Evolutionary conservation across 257 asterid genomes (phyloP).

Genomic region (Paraleonurus japonicus): DNA sequence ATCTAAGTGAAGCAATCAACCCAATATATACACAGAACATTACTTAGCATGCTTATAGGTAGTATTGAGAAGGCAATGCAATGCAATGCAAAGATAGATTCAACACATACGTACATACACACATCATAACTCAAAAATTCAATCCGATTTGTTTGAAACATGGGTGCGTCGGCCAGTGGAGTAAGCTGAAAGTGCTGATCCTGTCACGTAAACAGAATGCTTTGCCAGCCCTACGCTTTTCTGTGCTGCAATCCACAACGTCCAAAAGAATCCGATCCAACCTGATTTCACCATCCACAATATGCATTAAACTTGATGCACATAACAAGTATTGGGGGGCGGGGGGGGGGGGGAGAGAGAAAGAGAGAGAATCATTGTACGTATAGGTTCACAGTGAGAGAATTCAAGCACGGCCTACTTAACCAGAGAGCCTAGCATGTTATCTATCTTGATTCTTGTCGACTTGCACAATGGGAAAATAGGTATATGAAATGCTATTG

Average conservation of each 20-base stretch:
- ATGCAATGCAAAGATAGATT: neutral
- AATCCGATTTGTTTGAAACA: constrained; percentile 27
- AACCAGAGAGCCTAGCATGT: neutral
- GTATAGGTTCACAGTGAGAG: too few species aligned
- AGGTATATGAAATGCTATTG: neutral
- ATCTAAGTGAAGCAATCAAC: too few species aligned
- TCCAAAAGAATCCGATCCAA: constrained; percentile 83
- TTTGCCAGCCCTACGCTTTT: constrained; percentile 63
- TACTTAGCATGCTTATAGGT: constrained; percentile 18
- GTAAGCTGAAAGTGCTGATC: constrained; percentile 65
- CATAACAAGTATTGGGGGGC: too few species aligned
- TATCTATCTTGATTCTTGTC: neutral
- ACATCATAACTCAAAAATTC: constrained; percentile 5
- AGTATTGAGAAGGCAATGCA: neutral
- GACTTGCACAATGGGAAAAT: too few species aligned
- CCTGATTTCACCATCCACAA: constrained; percentile 42
- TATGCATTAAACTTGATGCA: neutral
- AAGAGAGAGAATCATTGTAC: too few species aligned
- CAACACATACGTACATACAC: neutral
- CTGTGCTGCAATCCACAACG: constrained; percentile 57
- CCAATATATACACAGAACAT: constrained; percentile 6
- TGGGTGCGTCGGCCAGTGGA: constrained; percentile 33
- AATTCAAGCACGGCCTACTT: neutral
- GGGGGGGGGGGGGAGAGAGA: too few species aligned
- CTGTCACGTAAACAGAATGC: constrained; percentile 52